These are phyloP conservation scores for Chrysanthemum lavandulifolium DNA, from an alignment of 129 eudicot species.

Conservation along the genomic window DNA sequence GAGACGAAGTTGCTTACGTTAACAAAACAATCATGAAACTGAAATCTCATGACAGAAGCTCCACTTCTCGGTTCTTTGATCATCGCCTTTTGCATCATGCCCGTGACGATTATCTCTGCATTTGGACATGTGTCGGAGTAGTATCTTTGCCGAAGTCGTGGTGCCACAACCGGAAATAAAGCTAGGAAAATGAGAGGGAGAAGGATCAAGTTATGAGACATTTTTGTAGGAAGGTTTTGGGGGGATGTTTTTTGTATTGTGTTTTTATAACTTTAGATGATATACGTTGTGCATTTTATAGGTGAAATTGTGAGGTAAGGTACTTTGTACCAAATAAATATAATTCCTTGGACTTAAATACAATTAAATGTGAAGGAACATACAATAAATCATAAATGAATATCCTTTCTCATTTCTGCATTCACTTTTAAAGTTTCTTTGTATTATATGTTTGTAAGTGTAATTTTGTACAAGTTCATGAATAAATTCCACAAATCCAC, in stretches of 20 bases:
- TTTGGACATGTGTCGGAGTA: conserved; percentile 67
- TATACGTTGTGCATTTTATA: conserved; percentile 9
- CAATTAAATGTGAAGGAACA: too few species aligned
- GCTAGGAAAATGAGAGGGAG: conserved; percentile 30
- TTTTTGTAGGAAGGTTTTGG: conserved; percentile 3
- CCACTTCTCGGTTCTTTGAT: conserved; percentile 68
- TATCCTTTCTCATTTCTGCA: too few species aligned
- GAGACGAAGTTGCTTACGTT: conserved; percentile 40
- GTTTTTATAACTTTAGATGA: conserved; percentile 21
- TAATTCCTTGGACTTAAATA: too few species aligned
- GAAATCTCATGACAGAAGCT: conserved; percentile 92
- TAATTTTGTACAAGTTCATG: too few species aligned
- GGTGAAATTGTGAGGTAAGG: conserved; percentile 36
- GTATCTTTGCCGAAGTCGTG: conserved; percentile 52
- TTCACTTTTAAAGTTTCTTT: too few species aligned
- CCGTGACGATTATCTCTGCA: conserved; percentile 61
- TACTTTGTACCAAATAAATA: conserved; percentile 1
- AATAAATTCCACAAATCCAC: too few species aligned
- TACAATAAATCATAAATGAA: too few species aligned
- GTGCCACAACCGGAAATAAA: conserved; percentile 31
- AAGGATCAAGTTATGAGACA: conserved; percentile 17
- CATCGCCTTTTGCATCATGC: conserved; percentile 57
- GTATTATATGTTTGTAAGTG: too few species aligned
- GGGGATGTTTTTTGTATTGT: conserved; percentile 8
- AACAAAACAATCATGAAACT: conserved; percentile 94